These are phyloP conservation scores for Cladosporium oxysporum DNA, from an alignment of 2,329 filamentous ascomycete genomes.

Conservation along the genomic window DNA sequence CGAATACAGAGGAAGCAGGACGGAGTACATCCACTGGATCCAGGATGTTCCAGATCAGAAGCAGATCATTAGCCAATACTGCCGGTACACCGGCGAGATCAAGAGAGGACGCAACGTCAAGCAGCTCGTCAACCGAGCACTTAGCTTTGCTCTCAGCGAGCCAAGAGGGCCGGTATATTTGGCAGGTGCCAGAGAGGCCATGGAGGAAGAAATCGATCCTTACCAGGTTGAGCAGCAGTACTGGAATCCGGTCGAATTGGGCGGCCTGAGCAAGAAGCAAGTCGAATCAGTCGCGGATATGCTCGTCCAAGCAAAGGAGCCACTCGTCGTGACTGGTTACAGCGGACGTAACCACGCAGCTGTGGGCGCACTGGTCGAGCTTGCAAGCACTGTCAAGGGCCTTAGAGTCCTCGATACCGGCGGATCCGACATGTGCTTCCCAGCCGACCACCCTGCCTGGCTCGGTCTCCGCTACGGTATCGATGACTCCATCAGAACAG, in stretches of 20 bases:
- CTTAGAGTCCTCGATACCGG: constrained; percentile 74
- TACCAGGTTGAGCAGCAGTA: constrained; percentile 67
- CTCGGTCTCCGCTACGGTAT: constrained; percentile 69
- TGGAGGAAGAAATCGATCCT: constrained; percentile 80
- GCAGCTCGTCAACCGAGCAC: constrained; percentile 81
- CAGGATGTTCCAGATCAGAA: constrained; percentile 83
- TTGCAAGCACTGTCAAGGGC: constrained; percentile 68
- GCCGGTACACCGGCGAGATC: constrained; percentile 78
- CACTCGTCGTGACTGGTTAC: constrained; percentile 71
- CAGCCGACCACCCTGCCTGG: constrained; percentile 63
- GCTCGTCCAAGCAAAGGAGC: constrained; percentile 64
- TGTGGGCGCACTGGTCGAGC: constrained; percentile 62
- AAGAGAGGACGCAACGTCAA: constrained; percentile 84
- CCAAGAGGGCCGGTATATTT: constrained; percentile 81
- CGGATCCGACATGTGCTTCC: constrained; percentile 81
- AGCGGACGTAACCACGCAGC: constrained; percentile 67
- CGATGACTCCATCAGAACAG: constrained; percentile 70
- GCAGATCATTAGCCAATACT: constrained; percentile 80
- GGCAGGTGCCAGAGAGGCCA: constrained; percentile 74
- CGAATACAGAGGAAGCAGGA: constrained; percentile 73
- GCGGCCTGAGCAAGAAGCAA: constrained; percentile 59
- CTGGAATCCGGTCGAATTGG: constrained; percentile 71
- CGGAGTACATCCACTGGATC: constrained; percentile 85
- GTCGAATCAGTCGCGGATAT: constrained; percentile 63
- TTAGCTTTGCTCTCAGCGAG: constrained; percentile 77